These are phyloP conservation scores for Phytophthora pluvialis DNA, from an alignment of 352 stramenopile species.

Conservation along the genomic window DNA sequence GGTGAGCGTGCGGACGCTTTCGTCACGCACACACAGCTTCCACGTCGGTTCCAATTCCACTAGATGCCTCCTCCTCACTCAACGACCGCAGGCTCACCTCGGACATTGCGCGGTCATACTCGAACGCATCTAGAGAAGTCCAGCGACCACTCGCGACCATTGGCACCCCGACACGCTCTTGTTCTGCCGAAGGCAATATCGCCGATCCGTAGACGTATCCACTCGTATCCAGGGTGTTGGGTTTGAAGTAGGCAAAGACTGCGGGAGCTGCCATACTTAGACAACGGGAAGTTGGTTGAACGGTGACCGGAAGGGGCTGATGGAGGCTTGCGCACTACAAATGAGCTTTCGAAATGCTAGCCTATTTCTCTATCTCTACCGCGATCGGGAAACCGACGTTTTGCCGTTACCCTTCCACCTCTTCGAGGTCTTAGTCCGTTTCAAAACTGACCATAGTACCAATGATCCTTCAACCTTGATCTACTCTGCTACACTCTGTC, in stretches of 20 bases:
- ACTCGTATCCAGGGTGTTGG: neutral
- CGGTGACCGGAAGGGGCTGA: no score
- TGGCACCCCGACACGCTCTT: neutral
- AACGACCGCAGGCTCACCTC: constrained; percentile 2
- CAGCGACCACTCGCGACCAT: constrained; percentile 5
- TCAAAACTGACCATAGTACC: constrained; percentile 1
- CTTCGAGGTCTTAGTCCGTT: neutral
- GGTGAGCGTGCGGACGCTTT: neutral
- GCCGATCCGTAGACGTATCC: constrained; percentile 16
- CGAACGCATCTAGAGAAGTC: neutral
- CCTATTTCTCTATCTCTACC: constrained; percentile 18
- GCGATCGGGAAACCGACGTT: constrained; percentile 21
- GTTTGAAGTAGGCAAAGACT: constrained; percentile 16
- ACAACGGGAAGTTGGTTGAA: no score
- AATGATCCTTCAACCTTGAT: no score
- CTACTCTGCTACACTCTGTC: no score
- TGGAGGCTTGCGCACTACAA: constrained; percentile 5
- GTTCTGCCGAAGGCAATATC: neutral
- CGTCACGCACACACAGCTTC: constrained; percentile 13
- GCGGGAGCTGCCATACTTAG: no score
- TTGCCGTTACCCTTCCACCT: constrained; percentile 11
- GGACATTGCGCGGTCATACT: neutral
- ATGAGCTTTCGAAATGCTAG: neutral
- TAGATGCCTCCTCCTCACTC: constrained; percentile 10
- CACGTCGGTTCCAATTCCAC: constrained; percentile 18